phyloP scores from a whole-genome alignment of 306 rosid genomes.

The Dryas alaskensis region DNA sequence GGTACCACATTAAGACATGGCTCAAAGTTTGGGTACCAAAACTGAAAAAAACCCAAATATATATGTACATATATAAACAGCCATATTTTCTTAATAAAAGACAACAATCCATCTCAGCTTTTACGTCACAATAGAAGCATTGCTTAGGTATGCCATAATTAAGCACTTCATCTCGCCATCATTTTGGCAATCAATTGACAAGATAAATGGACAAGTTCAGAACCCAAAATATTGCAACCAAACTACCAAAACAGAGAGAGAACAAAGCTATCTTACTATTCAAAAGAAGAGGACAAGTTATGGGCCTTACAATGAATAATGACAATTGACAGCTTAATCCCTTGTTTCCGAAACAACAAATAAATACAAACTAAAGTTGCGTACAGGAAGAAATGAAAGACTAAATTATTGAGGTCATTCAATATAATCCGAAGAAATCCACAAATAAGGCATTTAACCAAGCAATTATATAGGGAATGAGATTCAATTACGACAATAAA shows the following conservation, averaged over 20 bases:
- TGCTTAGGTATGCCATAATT: background rate
- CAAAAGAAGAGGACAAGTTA: background rate
- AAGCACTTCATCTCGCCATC: slow-evolving; percentile 2
- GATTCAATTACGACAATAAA: slow-evolving; percentile 12
- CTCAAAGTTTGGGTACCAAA: too few relatives aligned
- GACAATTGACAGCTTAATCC: background rate
- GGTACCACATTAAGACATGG: too few relatives aligned
- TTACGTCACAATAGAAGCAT: background rate
- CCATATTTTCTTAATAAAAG: background rate
- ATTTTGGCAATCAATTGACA: background rate
- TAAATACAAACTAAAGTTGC: background rate
- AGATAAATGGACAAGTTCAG: background rate
- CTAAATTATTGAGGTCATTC: slow-evolving; percentile 3
- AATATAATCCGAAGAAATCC: slow-evolving; percentile 14
- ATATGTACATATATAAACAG: background rate
- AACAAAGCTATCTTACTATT: background rate
- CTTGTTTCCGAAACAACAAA: background rate
- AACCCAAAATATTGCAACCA: background rate
- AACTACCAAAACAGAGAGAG: background rate
- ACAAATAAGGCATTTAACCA: background rate
- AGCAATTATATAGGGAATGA: slow-evolving; percentile 20
- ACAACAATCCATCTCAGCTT: background rate
- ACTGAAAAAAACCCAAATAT: too few relatives aligned
- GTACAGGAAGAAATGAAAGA: background rate
- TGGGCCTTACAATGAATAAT: background rate